A percentile compares a stretch with the other conserved stretches of the same genome.
phyloP scores from a whole-genome alignment of 2,329 filamentous ascomycete genomes.

The Phoma sp. region DNA sequence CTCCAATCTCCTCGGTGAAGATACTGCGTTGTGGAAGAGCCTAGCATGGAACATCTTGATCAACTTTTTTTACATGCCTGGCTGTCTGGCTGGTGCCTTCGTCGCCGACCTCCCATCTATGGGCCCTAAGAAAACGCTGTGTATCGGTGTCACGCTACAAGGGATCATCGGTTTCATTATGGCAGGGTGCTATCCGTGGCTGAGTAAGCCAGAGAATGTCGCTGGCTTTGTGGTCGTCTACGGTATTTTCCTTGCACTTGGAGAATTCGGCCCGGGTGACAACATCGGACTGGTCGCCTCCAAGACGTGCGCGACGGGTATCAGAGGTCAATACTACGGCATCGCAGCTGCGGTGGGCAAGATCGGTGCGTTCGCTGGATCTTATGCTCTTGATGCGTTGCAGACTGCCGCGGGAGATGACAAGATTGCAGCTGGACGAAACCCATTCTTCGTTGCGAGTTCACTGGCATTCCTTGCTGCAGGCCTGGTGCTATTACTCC shows the following conservation, averaged over 20 bases:
- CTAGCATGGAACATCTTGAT: conserved; percentile 91
- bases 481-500: conserved; percentile 72
- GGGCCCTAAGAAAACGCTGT: conserved; percentile 78
- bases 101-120: conserved; percentile 72
- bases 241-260: conserved; percentile 77
- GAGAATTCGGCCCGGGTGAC: conserved; percentile 85
- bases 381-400: conserved; percentile 77
- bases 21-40: conserved; percentile 72
- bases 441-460: conserved; percentile 88
- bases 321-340: conserved; percentile 79
- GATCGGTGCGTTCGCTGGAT: conserved; percentile 84
- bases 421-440: conserved; percentile 68
- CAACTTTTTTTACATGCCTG: conserved; percentile 88
- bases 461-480: conserved; percentile 75
- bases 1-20: conserved; percentile 65
- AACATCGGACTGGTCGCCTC: conserved; percentile 89
- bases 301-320: conserved; percentile 86
- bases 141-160: conserved; percentile 74
- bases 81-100: conserved; percentile 78
- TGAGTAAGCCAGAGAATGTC: conserved; percentile 72
- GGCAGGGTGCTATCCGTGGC: conserved; percentile 76
- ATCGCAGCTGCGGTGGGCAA: conserved; percentile 78
- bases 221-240: conserved; percentile 82
- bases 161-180: conserved; percentile 86
- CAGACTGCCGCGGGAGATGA: conserved; percentile 49